phyloP scores from a whole-genome alignment of 192 early-diverging fungal genomes.

The Gaertneriomyces semiglobifer region DNA sequence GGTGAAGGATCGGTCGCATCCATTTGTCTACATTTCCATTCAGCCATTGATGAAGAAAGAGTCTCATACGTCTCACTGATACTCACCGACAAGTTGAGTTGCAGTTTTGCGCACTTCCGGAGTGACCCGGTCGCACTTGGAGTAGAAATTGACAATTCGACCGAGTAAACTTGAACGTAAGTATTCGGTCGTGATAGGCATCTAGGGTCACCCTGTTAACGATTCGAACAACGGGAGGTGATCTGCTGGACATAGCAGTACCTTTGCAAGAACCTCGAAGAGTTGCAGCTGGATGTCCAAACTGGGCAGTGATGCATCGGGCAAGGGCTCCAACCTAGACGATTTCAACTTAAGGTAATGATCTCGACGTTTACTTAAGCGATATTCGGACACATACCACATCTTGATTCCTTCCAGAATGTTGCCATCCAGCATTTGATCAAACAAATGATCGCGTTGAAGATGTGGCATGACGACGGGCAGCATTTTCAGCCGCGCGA shows the following conservation, averaged over 20 bases:
- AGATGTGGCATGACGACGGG: slow-evolving; percentile 51
- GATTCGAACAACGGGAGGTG: background rate
- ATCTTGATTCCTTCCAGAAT: slow-evolving; percentile 78
- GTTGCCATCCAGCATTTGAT: slow-evolving; percentile 77
- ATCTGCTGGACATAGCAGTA: slow-evolving; percentile 22
- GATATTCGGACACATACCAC: slow-evolving; percentile 43
- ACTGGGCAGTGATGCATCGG: slow-evolving; percentile 82
- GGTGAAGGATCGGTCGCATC: slow-evolving; percentile 79
- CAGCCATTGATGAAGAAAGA: background rate
- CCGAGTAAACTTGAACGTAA: slow-evolving; percentile 80
- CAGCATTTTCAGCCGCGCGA: slow-evolving; percentile 68
- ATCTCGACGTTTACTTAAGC: background rate
- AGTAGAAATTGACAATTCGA: slow-evolving; percentile 83
- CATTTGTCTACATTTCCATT: slow-evolving; percentile 59
- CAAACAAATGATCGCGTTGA: slow-evolving; percentile 57
- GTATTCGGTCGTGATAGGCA: slow-evolving; percentile 71
- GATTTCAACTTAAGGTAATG: background rate
- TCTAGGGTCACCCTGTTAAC: slow-evolving; percentile 22
- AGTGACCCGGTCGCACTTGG: slow-evolving; percentile 77
- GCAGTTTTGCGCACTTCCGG: slow-evolving; percentile 65
- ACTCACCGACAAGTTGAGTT: slow-evolving; percentile 59
- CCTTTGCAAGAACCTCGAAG: slow-evolving; percentile 64
- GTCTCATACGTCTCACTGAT: background rate
- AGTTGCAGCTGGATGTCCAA: slow-evolving; percentile 84
- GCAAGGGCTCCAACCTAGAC: slow-evolving; percentile 76